phyloP scores from a whole-genome alignment of 1,139 yeast species.

The Pichia sp. region DNA sequence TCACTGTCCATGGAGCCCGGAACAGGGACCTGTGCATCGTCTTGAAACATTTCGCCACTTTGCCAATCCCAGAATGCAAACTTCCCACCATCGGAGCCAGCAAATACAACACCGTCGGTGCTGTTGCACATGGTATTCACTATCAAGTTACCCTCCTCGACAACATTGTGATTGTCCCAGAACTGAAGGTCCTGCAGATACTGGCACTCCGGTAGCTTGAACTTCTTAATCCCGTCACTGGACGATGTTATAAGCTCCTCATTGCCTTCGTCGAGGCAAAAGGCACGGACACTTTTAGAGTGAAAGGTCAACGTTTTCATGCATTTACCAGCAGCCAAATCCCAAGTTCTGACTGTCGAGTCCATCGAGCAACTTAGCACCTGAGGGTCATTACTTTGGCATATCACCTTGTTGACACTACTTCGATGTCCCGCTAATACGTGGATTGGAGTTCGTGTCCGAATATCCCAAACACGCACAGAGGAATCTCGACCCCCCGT shows the following conservation, averaged over 20 bases:
- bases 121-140: slow-evolving; percentile 64
- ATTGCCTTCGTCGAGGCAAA: slow-evolving; percentile 67
- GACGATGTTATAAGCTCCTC: slow-evolving; percentile 78
- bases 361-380: slow-evolving; percentile 81
- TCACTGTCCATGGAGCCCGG: slow-evolving; percentile 71
- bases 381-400: slow-evolving; percentile 79
- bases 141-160: slow-evolving; percentile 37
- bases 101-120: slow-evolving; percentile 61
- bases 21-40: slow-evolving; percentile 44
- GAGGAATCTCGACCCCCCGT: slow-evolving; percentile 90
- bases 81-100: slow-evolving; percentile 82
- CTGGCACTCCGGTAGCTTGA: slow-evolving; percentile 77
- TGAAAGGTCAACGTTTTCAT: slow-evolving; percentile 73
- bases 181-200: slow-evolving; percentile 50
- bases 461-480: slow-evolving; percentile 88
- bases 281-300: slow-evolving; percentile 70
- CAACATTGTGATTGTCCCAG: slow-evolving; percentile 40
- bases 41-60: slow-evolving; percentile 60
- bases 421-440: slow-evolving; percentile 78
- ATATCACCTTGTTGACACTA: slow-evolving; percentile 64
- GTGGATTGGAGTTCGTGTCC: slow-evolving; percentile 72
- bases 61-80: slow-evolving; percentile 77
- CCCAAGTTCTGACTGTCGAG: slow-evolving; percentile 84
- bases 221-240: slow-evolving; percentile 74
- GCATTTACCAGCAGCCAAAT: slow-evolving; percentile 64